Evolutionary conservation across 345 rosid genomes (phyloP).

Genomic region (Viola odorata): DNA sequence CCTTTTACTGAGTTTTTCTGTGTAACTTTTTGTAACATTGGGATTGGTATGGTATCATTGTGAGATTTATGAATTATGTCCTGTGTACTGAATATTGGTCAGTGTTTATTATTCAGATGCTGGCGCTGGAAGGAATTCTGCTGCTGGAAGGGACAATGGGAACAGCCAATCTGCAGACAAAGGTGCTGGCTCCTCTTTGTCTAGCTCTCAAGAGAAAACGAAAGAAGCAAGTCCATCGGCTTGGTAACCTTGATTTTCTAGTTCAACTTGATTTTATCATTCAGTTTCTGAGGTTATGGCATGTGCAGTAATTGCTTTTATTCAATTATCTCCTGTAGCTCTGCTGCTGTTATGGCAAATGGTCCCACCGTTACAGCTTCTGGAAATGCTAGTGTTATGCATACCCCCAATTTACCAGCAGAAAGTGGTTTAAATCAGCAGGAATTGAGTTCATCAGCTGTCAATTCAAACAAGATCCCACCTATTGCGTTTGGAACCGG

Average conservation of each 20-base stretch:
- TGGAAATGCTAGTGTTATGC: conserved; percentile 17
- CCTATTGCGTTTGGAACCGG: conserved; percentile 39
- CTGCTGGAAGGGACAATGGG: conserved; percentile 45
- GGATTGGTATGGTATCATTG: background rate
- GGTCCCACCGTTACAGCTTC: conserved; percentile 41
- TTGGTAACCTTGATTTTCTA: conserved; percentile 35
- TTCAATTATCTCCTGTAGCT: conserved; percentile 35
- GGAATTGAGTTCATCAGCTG: conserved; percentile 36
- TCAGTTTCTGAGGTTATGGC: conserved; percentile 1
- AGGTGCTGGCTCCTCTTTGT: conserved; percentile 36
- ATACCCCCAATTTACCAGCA: conserved; percentile 21
- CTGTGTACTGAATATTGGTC: conserved; percentile 11
- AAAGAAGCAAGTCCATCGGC: conserved; percentile 38
- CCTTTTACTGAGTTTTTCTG: too few species aligned
- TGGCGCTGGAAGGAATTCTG: conserved; percentile 48
- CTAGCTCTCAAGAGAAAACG: conserved; percentile 38
- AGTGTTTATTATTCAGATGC: conserved; percentile 47
- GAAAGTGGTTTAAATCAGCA: conserved; percentile 30
- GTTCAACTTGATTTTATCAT: conserved; percentile 6
- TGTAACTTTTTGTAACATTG: background rate
- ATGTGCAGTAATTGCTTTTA: conserved; percentile 10
- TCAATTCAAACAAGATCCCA: conserved; percentile 34
- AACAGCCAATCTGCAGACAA: conserved; percentile 50
- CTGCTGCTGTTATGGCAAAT: conserved; percentile 34
- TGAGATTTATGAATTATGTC: background rate